Evolutionary conservation across 1,139 yeast genomes (phyloP).

Genomic region (Suhomyces guaymorum): DNA sequence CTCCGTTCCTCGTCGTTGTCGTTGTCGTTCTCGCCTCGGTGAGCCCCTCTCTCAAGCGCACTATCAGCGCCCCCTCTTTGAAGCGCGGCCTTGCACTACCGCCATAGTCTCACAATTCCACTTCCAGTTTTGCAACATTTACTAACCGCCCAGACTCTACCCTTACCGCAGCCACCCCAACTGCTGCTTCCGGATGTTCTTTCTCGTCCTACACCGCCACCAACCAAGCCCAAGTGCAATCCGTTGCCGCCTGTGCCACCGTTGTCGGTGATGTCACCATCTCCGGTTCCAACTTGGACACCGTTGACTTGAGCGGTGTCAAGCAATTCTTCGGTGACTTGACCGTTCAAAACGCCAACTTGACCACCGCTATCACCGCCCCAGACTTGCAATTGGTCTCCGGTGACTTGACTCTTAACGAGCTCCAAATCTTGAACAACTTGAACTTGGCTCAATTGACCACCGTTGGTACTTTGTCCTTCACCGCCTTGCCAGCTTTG

Average conservation of each 20-base stretch:
- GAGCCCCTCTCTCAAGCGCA: no score
- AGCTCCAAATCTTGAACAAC: constrained; percentile 65
- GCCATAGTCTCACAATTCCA: no score
- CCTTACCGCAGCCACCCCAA: constrained; percentile 51
- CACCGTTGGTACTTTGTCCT: constrained; percentile 76
- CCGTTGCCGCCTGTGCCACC: constrained; percentile 71
- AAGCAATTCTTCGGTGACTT: constrained; percentile 78
- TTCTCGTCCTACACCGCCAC: constrained; percentile 64
- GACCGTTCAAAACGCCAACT: constrained; percentile 62
- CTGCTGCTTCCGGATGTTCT: constrained; percentile 57
- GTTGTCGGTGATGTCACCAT: constrained; percentile 78
- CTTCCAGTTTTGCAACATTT: no score
- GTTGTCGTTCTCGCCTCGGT: no score
- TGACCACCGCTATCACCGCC: constrained; percentile 66
- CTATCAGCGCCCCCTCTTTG: no score
- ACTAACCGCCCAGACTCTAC: no score
- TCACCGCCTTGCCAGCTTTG: constrained; percentile 85
- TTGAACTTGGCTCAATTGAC: constrained; percentile 78
- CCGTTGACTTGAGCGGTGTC: constrained; percentile 57
- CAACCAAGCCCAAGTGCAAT: constrained; percentile 75
- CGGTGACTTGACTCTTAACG: constrained; percentile 62
- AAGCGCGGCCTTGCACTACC: no score
- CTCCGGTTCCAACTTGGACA: constrained; percentile 56
- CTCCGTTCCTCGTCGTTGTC: no score
- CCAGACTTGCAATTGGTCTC: constrained; percentile 75